phyloP scores from a whole-genome alignment of 2,329 filamentous ascomycete species.

The Exophiala spinifera region DNA sequence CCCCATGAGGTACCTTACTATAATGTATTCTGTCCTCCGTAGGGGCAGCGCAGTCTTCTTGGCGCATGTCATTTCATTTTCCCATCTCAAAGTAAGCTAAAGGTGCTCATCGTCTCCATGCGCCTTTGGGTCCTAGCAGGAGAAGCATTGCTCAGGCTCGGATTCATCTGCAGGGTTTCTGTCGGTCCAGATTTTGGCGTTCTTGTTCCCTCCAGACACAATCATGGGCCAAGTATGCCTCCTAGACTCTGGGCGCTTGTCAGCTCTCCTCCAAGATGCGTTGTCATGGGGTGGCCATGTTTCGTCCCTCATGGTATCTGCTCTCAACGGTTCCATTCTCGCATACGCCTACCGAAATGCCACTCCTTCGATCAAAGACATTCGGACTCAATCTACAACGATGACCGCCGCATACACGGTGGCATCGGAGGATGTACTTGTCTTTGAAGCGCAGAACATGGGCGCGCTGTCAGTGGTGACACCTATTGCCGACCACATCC shows the following conservation, averaged over 20 bases:
- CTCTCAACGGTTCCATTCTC: constrained; percentile 29
- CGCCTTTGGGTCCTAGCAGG: background rate
- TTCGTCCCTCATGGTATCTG: constrained; percentile 29
- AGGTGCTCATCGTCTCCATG: no score
- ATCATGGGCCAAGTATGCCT: constrained; percentile 27
- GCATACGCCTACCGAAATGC: constrained; percentile 26
- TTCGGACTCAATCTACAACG: constrained; percentile 30
- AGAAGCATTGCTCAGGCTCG: background rate
- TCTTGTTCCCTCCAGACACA: constrained; percentile 48
- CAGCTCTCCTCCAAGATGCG: constrained; percentile 26
- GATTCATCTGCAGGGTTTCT: background rate
- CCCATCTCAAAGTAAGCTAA: background rate
- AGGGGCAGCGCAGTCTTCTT: no score
- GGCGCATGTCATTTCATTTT: background rate
- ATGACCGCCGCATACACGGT: constrained; percentile 29
- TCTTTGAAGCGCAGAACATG: constrained; percentile 29
- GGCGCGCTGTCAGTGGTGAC: constrained; percentile 28
- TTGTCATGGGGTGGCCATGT: constrained; percentile 27
- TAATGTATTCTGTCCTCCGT: no score
- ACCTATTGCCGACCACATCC: constrained; percentile 27
- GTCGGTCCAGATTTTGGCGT: background rate
- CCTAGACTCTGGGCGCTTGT: constrained; percentile 27
- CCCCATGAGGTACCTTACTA: no score
- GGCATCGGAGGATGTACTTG: constrained; percentile 26
- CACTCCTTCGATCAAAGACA: constrained; percentile 26